These are phyloP conservation scores for Hypocrella siamensis DNA, from an alignment of 2,329 filamentous ascomycete species.

Conservation along the genomic window DNA sequence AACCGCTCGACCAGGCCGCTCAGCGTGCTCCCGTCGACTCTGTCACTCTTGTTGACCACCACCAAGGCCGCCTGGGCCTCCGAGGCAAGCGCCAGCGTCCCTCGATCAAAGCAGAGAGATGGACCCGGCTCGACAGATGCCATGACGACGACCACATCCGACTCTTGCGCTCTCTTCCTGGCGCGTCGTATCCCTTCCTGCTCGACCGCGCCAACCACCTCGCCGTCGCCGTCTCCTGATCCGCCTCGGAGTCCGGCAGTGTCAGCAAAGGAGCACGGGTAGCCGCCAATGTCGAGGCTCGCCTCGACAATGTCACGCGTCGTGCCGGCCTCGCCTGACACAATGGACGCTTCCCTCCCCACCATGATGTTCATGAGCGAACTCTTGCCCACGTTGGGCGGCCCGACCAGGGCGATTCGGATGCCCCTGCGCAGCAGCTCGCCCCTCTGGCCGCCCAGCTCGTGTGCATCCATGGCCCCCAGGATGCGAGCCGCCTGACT, in stretches of 20 bases:
- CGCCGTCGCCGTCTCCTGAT: slow-evolving; percentile 4
- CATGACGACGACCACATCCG: slow-evolving; percentile 73
- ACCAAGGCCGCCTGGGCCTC: slow-evolving; percentile 33
- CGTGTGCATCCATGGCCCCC: slow-evolving; percentile 49
- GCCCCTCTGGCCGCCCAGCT: slow-evolving; percentile 62
- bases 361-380: slow-evolving; percentile 83
- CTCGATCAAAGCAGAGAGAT: slow-evolving; percentile 34
- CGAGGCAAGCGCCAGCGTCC: slow-evolving; percentile 38
- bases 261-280: slow-evolving; percentile 85
- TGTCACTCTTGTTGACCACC: slow-evolving; percentile 48
- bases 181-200: slow-evolving; percentile 82
- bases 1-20: slow-evolving; percentile 24
- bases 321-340: slow-evolving; percentile 82
- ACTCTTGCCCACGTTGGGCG: slow-evolving; percentile 90
- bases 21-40: slow-evolving; percentile 20
- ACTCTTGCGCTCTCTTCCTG: slow-evolving; percentile 62
- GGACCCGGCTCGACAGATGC: slow-evolving; percentile 49
- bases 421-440: slow-evolving; percentile 79
- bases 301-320: slow-evolving; percentile 91
- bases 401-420: slow-evolving; percentile 69
- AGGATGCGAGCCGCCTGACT: slow-evolving; percentile 46
- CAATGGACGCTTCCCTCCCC: slow-evolving; percentile 86
- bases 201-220: slow-evolving; percentile 56
- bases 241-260: slow-evolving; percentile 64
- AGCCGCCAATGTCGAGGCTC: slow-evolving; percentile 75